phyloP scores from a whole-genome alignment of 768 basidiomycete genomes.

The Cystoderma amianthinum region DNA sequence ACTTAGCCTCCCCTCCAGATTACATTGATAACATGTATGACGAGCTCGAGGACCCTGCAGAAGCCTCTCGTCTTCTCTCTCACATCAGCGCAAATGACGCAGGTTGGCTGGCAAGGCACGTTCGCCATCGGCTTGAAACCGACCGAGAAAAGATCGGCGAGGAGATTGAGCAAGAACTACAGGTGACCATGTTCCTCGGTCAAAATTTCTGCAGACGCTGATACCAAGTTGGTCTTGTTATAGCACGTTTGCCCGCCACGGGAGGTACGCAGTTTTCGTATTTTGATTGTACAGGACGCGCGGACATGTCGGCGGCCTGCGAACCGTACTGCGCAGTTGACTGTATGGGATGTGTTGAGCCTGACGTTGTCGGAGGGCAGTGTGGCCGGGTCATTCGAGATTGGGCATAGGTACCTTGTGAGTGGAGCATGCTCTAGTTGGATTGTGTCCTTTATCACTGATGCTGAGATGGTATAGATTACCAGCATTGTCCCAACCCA shows the following conservation, averaged over 20 bases:
- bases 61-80: constrained; percentile 34
- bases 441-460: neutral
- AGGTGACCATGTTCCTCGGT: constrained; percentile 33
- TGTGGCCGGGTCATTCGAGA: constrained; percentile 41
- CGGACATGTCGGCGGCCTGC: constrained; percentile 42
- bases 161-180: constrained; percentile 68
- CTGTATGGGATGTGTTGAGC: constrained; percentile 72
- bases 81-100: constrained; percentile 39
- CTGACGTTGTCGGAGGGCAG: constrained; percentile 44
- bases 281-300: constrained; percentile 63
- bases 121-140: constrained; percentile 36
- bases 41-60: constrained; percentile 50
- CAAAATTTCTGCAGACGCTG: constrained; percentile 1
- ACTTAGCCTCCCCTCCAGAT: constrained; percentile 34
- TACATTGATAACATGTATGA: constrained; percentile 53
- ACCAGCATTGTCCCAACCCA: constrained; percentile 72
- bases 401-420: constrained; percentile 67
- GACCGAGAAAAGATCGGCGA: constrained; percentile 44
- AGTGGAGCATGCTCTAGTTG: constrained; percentile 14
- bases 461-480: constrained; percentile 21
- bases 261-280: constrained; percentile 68
- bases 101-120: constrained; percentile 54
- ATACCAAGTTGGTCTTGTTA: constrained; percentile 1
- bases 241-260: constrained; percentile 65
- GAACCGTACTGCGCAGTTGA: constrained; percentile 66